Evolutionary conservation across 2,329 filamentous ascomycete species (phyloP), one percentile per base, ranked within the genome.

Genomic region (Epichloe coenophiala): DNA sequence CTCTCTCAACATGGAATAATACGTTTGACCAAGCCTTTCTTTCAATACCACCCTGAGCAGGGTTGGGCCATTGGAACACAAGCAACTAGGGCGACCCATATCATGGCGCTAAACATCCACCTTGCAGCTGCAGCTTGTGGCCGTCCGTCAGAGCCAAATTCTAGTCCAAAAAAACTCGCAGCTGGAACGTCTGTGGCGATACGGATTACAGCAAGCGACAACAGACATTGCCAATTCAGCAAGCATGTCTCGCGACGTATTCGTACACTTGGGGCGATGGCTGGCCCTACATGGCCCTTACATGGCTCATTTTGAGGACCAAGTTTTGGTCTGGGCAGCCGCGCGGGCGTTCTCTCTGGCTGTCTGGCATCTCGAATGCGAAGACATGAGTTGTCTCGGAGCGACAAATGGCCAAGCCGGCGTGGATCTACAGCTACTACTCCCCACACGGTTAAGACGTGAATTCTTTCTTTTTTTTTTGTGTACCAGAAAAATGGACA

Each of bases 41-140:
- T 47, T 50, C 47, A 15, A 51, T 53, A 48, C 51, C 42, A 56
- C 53, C 50, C 49, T 40, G 15, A 49, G 40, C 54, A 53, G 53
- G 54, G 54, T 53, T 53, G n/a, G 31, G 33, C 45, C 15, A 37
- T 49, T 47, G 17, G 17, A 17, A 17, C 17, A 17, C 17, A 17
- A 17, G 17, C 17, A 17, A 17, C 17, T 17, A 17, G 17, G 17
- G 17, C 17, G 17, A 17, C 17, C 17, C 17, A 17, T 17, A 17
- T 17, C 17, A 17, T 17, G 51, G 51, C 52, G 50, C 50, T 45
- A 50, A 51, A 31, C 35, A 31, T 43, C 47, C 37, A 47, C 51
- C 45, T 49, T 40, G 45, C 46, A 38, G 23, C 39, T 41, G 48
- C 47, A 46, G 36, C 27, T 37, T 15, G 39, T 47, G 33, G 33